Evolutionary conservation across 1,284 basidiomycete genomes (phyloP).

Genomic region (Ganoderma resinaceum): DNA sequence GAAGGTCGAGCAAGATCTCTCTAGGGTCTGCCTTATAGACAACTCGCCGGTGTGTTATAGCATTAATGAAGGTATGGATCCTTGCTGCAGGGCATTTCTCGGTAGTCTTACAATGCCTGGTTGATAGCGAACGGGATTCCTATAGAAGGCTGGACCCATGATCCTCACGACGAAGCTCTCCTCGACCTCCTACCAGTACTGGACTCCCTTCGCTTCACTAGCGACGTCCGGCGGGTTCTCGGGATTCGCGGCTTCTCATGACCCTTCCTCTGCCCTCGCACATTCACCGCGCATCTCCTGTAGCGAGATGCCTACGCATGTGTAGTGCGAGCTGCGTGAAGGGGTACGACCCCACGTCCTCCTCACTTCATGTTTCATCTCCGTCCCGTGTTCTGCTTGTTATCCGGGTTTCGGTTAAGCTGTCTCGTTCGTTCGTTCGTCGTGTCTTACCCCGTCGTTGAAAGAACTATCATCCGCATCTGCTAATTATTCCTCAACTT

Average conservation of each 20-base stretch:
- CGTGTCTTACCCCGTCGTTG: conserved; percentile 17
- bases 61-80: conserved; percentile 85
- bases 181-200: conserved; percentile 95
- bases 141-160: conserved; percentile 98
- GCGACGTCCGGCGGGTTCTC: conserved; percentile 92
- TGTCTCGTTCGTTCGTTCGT: conserved; percentile 8
- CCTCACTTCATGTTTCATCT: not conserved
- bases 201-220: conserved; percentile 95
- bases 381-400: conserved; percentile 8
- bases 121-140: conserved; percentile 91
- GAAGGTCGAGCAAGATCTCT: conserved; percentile 88
- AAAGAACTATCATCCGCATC: conserved; percentile 31
- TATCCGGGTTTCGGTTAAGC: conserved; percentile 6
- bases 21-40: conserved; percentile 93
- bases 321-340: not conserved
- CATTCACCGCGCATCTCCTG: conserved; percentile 5
- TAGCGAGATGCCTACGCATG: not conserved
- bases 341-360: not conserved
- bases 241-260: conserved; percentile 76
- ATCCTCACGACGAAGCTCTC: conserved; percentile 95
- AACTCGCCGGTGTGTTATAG: conserved; percentile 96
- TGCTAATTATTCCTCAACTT: conserved; percentile 32
- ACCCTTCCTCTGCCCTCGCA: conserved; percentile 25
- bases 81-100: not conserved
- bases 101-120: conserved; percentile 10